These are phyloP conservation scores for Populus hybrid DNA, from an alignment of 441 rosid species.

Conservation along the genomic window DNA sequence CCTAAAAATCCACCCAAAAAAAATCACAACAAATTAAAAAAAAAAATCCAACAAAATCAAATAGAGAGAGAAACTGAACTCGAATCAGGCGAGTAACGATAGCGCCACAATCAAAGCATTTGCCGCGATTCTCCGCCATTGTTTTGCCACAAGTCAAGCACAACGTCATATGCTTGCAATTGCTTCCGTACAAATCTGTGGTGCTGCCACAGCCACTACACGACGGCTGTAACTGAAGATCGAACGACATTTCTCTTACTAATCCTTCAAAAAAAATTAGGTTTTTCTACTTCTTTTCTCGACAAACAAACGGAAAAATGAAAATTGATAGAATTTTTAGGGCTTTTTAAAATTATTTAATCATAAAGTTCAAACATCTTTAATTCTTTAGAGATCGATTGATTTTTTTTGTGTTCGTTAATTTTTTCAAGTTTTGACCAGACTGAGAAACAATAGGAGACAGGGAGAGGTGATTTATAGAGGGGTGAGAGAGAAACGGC, in stretches of 20 bases:
- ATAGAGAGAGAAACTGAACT: conserved; percentile 31
- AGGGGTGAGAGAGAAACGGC: not conserved
- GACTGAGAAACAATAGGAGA: not conserved
- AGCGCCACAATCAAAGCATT: conserved; percentile 79
- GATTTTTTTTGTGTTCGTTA: not conserved
- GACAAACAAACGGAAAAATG: not conserved
- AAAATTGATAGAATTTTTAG: no score
- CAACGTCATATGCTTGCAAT: conserved; percentile 76
- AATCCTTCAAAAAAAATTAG: not conserved
- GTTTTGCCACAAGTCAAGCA: conserved; percentile 70
- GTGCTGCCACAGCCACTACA: conserved; percentile 66
- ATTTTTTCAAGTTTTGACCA: no score
- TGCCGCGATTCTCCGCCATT: conserved; percentile 61
- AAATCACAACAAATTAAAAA: not conserved
- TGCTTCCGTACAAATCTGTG: conserved; percentile 65
- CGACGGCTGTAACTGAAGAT: conserved; percentile 55
- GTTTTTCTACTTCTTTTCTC: not conserved
- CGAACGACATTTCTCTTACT: conserved; percentile 45
- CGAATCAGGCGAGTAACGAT: conserved; percentile 71
- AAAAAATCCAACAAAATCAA: not conserved
- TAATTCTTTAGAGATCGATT: not conserved
- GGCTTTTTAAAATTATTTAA: not conserved
- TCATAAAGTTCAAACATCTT: not conserved
- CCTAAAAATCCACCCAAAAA: conserved; percentile 37
- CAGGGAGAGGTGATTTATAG: not conserved